These are phyloP conservation scores for Apiospora hydei DNA, from an alignment of 2,329 filamentous ascomycete species.

Conservation along the genomic window DNA sequence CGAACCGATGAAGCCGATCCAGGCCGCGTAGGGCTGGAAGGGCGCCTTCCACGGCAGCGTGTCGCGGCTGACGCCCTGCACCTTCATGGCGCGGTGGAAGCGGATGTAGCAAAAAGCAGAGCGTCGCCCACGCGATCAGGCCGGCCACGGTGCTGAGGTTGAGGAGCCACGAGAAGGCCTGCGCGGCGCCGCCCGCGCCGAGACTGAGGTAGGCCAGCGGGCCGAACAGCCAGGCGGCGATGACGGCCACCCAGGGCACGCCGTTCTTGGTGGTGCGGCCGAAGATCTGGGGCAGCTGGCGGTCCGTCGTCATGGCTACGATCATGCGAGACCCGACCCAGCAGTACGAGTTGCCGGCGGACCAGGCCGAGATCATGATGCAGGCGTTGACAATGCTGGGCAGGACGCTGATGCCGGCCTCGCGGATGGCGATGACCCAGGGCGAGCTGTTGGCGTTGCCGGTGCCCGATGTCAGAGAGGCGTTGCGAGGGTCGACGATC, in stretches of 20 bases:
- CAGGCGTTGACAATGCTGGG: constrained; percentile 62
- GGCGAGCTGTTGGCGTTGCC: constrained; percentile 48
- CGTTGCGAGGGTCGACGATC: constrained; percentile 27
- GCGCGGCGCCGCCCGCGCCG: constrained; percentile 28
- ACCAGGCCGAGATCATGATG: constrained; percentile 48
- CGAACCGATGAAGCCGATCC: constrained; percentile 30
- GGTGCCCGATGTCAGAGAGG: constrained; percentile 28
- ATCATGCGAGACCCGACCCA: constrained; percentile 44
- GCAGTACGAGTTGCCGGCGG: constrained; percentile 50
- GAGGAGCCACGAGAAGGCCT: constrained; percentile 34
- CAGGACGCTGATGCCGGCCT: constrained; percentile 66
- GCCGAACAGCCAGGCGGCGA: constrained; percentile 46
- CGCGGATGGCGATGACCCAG: constrained; percentile 70
- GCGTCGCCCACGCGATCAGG: constrained; percentile 29
- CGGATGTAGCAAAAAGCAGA: constrained; percentile 30
- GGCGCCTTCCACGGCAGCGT: constrained; percentile 27
- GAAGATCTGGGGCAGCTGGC: constrained; percentile 44
- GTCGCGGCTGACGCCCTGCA: constrained; percentile 26
- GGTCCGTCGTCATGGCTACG: constrained; percentile 31
- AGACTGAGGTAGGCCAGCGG: constrained; percentile 50
- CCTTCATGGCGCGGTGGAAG: constrained; percentile 27
- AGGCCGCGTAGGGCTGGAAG: constrained; percentile 29
- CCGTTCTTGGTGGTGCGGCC: constrained; percentile 47
- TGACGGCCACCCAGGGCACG: constrained; percentile 52
- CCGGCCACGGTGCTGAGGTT: constrained; percentile 28